phyloP scores from a whole-genome alignment of 805 yeast genomes.

The Clavispora santaluciae region DNA sequence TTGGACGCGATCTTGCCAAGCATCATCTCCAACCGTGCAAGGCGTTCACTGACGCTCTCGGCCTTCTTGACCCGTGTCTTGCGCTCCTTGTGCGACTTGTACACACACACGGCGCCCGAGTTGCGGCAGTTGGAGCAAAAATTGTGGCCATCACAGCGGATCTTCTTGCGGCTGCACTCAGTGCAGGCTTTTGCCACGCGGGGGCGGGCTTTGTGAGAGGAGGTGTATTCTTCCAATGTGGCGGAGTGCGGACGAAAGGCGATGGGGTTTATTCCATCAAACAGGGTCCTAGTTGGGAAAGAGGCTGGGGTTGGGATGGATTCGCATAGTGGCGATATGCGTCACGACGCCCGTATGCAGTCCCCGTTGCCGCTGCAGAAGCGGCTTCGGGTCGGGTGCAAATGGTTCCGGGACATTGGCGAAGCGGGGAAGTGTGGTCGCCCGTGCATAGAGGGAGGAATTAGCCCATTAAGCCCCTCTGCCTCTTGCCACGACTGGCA shows the following conservation, averaged over 20 bases:
- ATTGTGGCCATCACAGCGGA: slow-evolving; percentile 2
- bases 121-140: slow-evolving; percentile 1
- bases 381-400: too few species aligned
- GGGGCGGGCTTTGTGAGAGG: background rate
- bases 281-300: background rate
- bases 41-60: slow-evolving; percentile 1
- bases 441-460: too few species aligned
- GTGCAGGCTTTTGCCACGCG: slow-evolving; percentile 4
- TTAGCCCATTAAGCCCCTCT: too few species aligned
- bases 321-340: too few species aligned
- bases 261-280: too few species aligned
- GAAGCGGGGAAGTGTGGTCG: too few species aligned
- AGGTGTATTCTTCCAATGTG: background rate
- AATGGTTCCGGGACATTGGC: too few species aligned
- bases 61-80: slow-evolving; percentile 1
- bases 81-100: slow-evolving; percentile 8
- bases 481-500: too few species aligned
- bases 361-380: too few species aligned
- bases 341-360: too few species aligned
- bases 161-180: slow-evolving; percentile 2
- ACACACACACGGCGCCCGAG: slow-evolving; percentile 7
- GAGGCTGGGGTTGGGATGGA: too few species aligned
- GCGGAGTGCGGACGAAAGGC: too few species aligned
- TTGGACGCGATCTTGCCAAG: slow-evolving; percentile 1
- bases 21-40: slow-evolving; percentile 4